Percentiles rank a stretch among this genome's conserved stretches.
Evolutionary conservation across 345 rosid species (phyloP).

Genomic region (Trapa incisa): DNA sequence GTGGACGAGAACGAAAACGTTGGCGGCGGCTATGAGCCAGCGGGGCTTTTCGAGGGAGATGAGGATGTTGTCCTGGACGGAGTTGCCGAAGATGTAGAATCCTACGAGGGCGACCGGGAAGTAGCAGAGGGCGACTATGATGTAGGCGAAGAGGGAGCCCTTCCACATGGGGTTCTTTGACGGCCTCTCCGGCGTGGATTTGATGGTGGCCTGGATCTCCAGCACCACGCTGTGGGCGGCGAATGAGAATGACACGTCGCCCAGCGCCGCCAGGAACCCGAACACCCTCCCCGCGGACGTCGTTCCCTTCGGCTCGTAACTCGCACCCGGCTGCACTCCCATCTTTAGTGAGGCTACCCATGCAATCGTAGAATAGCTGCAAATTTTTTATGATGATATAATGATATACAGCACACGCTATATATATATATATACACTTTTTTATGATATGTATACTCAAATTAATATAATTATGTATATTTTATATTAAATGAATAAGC

Average conservation of each 20-base stretch:
- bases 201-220: constrained; percentile 80
- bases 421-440: no score
- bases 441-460: no score
- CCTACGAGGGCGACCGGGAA: constrained; percentile 63
- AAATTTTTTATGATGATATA: background rate
- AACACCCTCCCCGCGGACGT: constrained; percentile 38
- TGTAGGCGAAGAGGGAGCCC: constrained; percentile 54
- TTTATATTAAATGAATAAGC: no score
- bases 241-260: constrained; percentile 66
- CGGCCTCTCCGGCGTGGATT: constrained; percentile 63
- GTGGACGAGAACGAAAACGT: constrained; percentile 52
- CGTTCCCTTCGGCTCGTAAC: constrained; percentile 36
- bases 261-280: constrained; percentile 50
- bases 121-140: constrained; percentile 57
- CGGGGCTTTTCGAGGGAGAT: constrained; percentile 46
- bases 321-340: constrained; percentile 34
- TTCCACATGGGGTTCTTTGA: constrained; percentile 75
- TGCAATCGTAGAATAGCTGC: constrained; percentile 69
- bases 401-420: no score
- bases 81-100: constrained; percentile 43
- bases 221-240: constrained; percentile 70
- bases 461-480: no score
- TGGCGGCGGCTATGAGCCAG: constrained; percentile 52
- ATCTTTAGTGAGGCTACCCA: constrained; percentile 39
- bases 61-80: constrained; percentile 47